A percentile compares a stretch with the other conserved stretches of the same genome.
phyloP scores from a whole-genome alignment of 2,329 filamentous ascomycete species.

The Chaetomium olivaceum region DNA sequence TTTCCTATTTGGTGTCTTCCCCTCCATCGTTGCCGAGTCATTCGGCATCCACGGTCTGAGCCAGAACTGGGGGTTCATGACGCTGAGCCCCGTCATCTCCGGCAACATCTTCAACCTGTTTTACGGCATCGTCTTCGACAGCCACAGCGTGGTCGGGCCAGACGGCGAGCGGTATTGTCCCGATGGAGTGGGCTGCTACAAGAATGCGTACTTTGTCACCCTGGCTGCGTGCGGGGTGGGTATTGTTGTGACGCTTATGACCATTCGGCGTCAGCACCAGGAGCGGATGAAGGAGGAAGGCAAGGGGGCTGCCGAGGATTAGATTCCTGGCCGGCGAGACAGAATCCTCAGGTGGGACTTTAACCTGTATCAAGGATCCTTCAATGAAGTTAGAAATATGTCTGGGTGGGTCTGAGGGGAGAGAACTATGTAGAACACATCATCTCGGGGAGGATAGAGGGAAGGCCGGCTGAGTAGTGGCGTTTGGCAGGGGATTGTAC shows the following conservation, averaged over 20 bases:
- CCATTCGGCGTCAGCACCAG: conserved; percentile 61
- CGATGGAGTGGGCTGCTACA: conserved; percentile 79
- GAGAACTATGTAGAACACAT: neutral
- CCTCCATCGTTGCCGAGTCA: conserved; percentile 82
- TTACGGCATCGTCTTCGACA: conserved; percentile 82
- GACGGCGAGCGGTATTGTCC: conserved; percentile 73
- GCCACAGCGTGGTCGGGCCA: conserved; percentile 68
- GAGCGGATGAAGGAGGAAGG: conserved; percentile 42
- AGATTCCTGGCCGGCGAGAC: conserved; percentile 5
- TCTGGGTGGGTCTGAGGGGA: neutral
- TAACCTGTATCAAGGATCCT: neutral
- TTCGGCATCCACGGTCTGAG: conserved; percentile 88
- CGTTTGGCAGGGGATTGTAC: neutral
- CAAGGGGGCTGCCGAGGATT: conserved; percentile 43
- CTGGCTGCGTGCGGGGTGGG: conserved; percentile 70
- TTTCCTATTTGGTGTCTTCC: conserved; percentile 90
- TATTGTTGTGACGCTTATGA: conserved; percentile 67
- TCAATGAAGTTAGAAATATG: neutral
- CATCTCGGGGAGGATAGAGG: neutral
- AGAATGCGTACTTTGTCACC: conserved; percentile 77
- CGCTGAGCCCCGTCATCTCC: conserved; percentile 79
- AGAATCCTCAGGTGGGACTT: neutral
- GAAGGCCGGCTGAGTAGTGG: neutral
- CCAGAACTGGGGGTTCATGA: conserved; percentile 97
- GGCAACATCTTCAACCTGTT: conserved; percentile 92